Percentiles rank a stretch among this genome's conserved stretches.
Conservation (phyloP, 1,139 yeast genomes). For the Groenewaldozyma auringiensis region DNA sequence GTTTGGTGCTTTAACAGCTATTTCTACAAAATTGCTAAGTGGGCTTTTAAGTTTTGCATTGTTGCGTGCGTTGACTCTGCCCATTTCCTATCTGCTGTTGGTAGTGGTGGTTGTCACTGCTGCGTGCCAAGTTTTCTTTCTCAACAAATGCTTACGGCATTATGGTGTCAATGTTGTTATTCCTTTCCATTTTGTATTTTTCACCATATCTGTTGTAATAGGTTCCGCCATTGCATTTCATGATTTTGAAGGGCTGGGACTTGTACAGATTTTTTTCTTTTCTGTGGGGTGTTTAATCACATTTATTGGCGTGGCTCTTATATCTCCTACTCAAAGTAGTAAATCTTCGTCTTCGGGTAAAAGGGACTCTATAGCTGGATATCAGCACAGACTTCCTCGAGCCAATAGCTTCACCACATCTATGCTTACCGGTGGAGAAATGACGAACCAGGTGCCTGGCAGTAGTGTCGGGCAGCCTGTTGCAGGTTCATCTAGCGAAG, state of each 20-base stretch:
- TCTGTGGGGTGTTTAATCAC: constrained; percentile 33
- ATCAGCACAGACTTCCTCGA: neutral
- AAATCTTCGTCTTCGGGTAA: neutral
- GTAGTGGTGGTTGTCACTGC: constrained; percentile 32
- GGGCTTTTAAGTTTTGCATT: constrained; percentile 30
- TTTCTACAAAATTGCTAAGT: constrained; percentile 36
- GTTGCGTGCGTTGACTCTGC: constrained; percentile 24
- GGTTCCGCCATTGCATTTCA: constrained; percentile 37
- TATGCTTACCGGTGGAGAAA: neutral
- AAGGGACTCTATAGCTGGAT: neutral
- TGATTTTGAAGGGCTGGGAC: constrained; percentile 31
- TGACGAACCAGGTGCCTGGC: neutral
- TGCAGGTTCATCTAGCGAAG: neutral
- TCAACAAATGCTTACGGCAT: constrained; percentile 33
- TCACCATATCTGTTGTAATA: constrained; percentile 36
- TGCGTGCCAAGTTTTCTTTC: constrained; percentile 32
- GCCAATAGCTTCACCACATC: neutral
- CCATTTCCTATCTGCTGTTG: constrained; percentile 28
- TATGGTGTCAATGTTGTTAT: constrained; percentile 40
- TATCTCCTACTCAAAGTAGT: neutral
- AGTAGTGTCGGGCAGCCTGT: too few relatives aligned
- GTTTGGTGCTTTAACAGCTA: constrained; percentile 40
- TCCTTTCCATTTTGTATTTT: constrained; percentile 41
- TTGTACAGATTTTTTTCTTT: constrained; percentile 23
- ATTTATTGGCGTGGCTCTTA: constrained; percentile 32